Evolutionary conservation across 441 rosid species (phyloP), one percentile per base, ranked within the genome.

Genomic region (Pelargonium australe): DNA sequence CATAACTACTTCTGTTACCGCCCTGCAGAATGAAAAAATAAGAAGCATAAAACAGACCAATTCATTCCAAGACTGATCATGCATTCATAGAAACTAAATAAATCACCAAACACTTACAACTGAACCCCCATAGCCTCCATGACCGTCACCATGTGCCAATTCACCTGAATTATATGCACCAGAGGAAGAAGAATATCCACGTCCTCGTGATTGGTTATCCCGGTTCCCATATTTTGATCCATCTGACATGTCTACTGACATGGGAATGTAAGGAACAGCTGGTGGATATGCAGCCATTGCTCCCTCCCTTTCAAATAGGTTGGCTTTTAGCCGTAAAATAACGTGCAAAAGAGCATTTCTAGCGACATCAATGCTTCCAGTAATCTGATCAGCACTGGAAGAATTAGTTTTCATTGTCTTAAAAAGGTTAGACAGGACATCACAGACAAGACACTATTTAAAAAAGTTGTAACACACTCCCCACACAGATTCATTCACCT

Each of bases 261-360:
- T 82, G 25, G 96, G 95, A 75, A 89, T 87, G 72, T 90, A 95
- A 0, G 98, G 97, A 65, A 90, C 78, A 73, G 91, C 95, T 17
- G 97, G 99, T 70, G 90, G 75, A 58, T 90, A 75, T 43, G 86
- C 65, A 75, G 97, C 83, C 76, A 83, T 77, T 66, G 92, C 88
- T 72, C 93, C 87, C 79, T 92, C 99, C 80, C 95, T 77, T 63
- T 92, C 97, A 81, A 92, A 95, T 67, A 85, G 65, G 70, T 95
- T 95, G 60, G 95, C 96, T 78, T 98, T 92, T 76, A 95, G 76
- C 64, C 97, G 85, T 14, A 77, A 83, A 78, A 51, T n/a, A 3
- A 13, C 7, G 16, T n/a, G 14, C 17, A 51, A 13, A n/a, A 5
- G 58, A 2, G 58, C 14, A 51, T 13, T 13, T 14, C 7, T 51